Base-by-base conservation (phyloP, 2,329 filamentous ascomycete genomes). In the Mollisiaceae sp. region DNA sequence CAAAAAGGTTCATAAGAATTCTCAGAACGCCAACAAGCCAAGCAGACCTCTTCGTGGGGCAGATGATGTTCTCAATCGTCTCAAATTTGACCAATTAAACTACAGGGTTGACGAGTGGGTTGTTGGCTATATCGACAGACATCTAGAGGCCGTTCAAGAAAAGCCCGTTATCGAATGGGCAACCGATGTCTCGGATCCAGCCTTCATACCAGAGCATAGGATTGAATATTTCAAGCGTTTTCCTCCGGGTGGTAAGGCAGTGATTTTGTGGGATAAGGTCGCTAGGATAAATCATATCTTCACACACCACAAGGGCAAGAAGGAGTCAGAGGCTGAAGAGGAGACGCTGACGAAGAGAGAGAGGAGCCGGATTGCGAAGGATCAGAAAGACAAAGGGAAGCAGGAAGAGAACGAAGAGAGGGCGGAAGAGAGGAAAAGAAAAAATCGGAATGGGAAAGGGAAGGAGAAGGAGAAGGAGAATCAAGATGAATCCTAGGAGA, bases 181-280 rank as follows among this genome's bases (percentile, higher is more conserved):
- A 4, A 59, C 24, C 4, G 70, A 73, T 12, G 64, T 65, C 8
- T 71, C 86, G 38, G 83, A 89, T 68, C 86, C 89, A 65, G 87
- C 89, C 75, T 90, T 88, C 71, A 89, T 90, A 63, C 87, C 87
- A 8, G 85, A 89, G 75, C 86, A 89, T 71, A 80, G 87, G 18
- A 86, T 89, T 67, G 73, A 87, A 63, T 89, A 87, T 74, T 89
- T 89, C 72, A 86, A 82, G 75, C 79, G 82, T 85, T 66, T 56
- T 58, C 45, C 83, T 85, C 65, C 50, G 52, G 4, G 75, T 83
- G 69, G 80, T 78, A 67, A 82, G 85, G 79, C 79, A 58, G 86
- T 88, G 72, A 75, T 80, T 45, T 45, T 89, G 87, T 78, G 83
- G 85, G 27, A 87, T 82, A 72, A 83, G 82, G n/a, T 32, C 1